Conservation (phyloP, 2,329 filamentous ascomycete species). For the Aspergillus clavatus region DNA sequence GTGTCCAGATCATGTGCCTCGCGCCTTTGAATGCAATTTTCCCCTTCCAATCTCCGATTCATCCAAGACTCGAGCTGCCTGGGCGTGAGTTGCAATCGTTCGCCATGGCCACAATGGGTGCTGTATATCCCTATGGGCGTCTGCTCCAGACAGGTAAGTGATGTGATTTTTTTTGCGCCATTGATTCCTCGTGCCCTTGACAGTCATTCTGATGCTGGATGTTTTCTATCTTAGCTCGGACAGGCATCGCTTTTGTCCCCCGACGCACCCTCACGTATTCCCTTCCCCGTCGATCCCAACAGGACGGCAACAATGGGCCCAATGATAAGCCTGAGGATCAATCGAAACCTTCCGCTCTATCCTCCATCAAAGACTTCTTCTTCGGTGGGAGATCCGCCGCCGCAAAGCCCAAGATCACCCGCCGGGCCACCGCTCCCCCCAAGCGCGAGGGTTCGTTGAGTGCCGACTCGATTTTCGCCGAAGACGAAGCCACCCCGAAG, state of each 20-base stretch:
- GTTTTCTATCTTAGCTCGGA: conserved; percentile 25
- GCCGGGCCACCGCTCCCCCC: conserved; percentile 24
- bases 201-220: not conserved
- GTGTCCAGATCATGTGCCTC: conserved; percentile 2
- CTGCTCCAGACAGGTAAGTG: conserved; percentile 36
- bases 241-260: conserved; percentile 30
- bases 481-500: conserved; percentile 28
- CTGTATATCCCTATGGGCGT: conserved; percentile 34
- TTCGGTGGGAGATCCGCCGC: conserved; percentile 22
- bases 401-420: conserved; percentile 26
- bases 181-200: not conserved
- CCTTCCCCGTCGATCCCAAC: conserved; percentile 24
- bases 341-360: conserved; percentile 22
- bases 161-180: too few relatives aligned
- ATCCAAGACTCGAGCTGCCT: not conserved
- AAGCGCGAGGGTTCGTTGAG: conserved; percentile 34
- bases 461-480: conserved; percentile 40
- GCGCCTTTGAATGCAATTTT: conserved; percentile 25
- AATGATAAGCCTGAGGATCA: conserved; percentile 17
- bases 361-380: conserved; percentile 34
- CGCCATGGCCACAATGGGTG: conserved; percentile 37
- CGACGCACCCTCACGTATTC: conserved; percentile 35
- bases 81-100: conserved; percentile 4
- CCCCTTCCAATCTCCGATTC: conserved; percentile 18
- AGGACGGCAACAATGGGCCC: conserved; percentile 17